phyloP scores from a whole-genome alignment of 2,329 filamentous ascomycete species.

The Aspergillus piperis region DNA sequence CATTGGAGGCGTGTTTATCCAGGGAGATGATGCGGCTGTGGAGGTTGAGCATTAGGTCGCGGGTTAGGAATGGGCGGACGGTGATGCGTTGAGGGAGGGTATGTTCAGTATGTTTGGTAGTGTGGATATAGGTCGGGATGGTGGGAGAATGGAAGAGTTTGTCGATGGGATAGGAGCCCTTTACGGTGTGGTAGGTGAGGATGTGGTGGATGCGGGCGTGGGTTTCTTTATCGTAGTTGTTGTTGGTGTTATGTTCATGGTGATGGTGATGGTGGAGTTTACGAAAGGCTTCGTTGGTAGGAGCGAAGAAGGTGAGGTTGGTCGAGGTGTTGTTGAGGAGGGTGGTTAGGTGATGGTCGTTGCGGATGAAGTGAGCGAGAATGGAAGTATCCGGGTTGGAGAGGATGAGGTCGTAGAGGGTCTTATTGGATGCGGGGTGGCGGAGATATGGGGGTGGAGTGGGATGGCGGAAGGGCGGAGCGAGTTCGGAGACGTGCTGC shows the following conservation, averaged over 20 bases:
- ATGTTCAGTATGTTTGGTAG: background rate
- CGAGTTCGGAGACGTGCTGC: background rate
- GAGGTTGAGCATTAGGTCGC: conserved; percentile 74
- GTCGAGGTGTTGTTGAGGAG: conserved; percentile 70
- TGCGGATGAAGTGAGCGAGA: conserved; percentile 72
- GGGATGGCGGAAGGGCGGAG: conserved; percentile 4
- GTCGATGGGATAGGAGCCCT: conserved; percentile 66
- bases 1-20: conserved; percentile 65
- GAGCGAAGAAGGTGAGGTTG: conserved; percentile 81
- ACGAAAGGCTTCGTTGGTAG: conserved; percentile 74
- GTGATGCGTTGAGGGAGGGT: conserved; percentile 70
- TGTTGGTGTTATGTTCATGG: background rate
- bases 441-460: conserved; percentile 17
- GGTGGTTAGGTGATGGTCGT: conserved; percentile 70
- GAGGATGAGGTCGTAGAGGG: conserved; percentile 79
- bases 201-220: conserved; percentile 64
- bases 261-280: conserved; percentile 51
- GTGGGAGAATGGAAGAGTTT: conserved; percentile 71
- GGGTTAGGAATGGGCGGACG: conserved; percentile 58
- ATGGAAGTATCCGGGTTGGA: conserved; percentile 74
- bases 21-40: conserved; percentile 64
- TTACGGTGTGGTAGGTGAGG: conserved; percentile 73
- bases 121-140: conserved; percentile 59
- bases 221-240: conserved; percentile 25
- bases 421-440: conserved; percentile 60